Base-by-base conservation (phyloP, 1,139 yeast species). In the Schwanniomyces etchellsii region DNA sequence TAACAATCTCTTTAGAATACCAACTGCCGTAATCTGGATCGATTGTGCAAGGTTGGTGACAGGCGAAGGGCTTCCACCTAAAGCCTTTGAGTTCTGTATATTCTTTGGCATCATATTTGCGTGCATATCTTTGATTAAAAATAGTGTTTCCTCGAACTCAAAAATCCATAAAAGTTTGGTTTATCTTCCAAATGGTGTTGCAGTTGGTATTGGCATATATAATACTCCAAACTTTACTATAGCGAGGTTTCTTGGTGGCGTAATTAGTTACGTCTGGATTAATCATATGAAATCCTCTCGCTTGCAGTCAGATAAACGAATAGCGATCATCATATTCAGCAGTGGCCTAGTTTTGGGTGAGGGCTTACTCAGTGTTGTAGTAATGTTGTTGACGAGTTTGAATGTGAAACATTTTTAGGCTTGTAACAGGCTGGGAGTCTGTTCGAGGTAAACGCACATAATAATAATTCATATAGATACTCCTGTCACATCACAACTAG, bases 11-110 rank as follows among this genome's bases (percentile, higher is more conserved):
- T 91, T 85, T 52, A 66, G 96, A 37, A 77, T 91, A 24, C 98
- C 98, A 3, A 91, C 98, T 0, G 96, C 97, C 0, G 76, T 86
- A 4, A 85, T 91, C 13, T 91, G 98, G 98, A 81, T 91, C 30
- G 98, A 91, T 52, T 88, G 97, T 53, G 86, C 96, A 1, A 64
- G 98, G 36, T 65, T 91, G 27, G 96, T 91, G 11, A 85, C 93
- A 1, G 98, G 98, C 1, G 73, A 81, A 35, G 96, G 95, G 0
- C 61, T 91, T 15, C 98, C 98, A 0, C 82, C 86, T 0, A 71
- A 73, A 39, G 95, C 86, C 1, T 67, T 72, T 36, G 70, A 64
- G 32, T 80, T 81, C 45, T 74, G 95, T 0, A 37, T 85, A 1
- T 44, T 64, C 0, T 76, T 88, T 47, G 96, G 88, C 0, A 38